A percentile compares a stretch with the other conserved stretches of the same genome.
Conservation (phyloP, 805 yeast genomes). For the Wickerhamomyces queroliae region DNA sequence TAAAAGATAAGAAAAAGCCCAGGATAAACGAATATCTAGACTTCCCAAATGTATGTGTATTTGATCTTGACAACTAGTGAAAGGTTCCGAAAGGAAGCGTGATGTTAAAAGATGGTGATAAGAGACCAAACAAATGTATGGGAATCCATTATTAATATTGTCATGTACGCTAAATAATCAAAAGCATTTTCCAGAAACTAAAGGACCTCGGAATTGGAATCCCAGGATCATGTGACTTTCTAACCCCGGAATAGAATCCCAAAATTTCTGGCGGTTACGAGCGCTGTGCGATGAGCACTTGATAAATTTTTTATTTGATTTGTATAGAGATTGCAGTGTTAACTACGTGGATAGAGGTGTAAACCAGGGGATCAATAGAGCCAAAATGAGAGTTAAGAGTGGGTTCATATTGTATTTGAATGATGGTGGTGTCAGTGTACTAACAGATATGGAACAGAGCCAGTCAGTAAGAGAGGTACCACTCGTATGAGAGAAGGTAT, state of each 20-base stretch:
- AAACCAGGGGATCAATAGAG: too few relatives aligned
- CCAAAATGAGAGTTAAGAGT: constrained; percentile 21
- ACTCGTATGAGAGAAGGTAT: constrained; percentile 96
- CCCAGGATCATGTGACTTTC: background rate
- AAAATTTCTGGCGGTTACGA: background rate
- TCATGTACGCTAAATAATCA: background rate
- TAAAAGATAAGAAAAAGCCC: background rate
- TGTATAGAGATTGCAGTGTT: background rate
- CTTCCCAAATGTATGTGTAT: background rate
- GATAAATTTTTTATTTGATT: constrained; percentile 1
- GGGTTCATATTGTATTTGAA: too few relatives aligned
- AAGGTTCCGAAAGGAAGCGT: background rate
- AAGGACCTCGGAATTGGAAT: background rate
- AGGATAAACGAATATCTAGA: constrained; percentile 4
- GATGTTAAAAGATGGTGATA: background rate
- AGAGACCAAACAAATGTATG: background rate
- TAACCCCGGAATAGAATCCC: background rate
- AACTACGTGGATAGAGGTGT: too few relatives aligned
- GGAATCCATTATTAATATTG: background rate
- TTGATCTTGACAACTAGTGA: background rate
- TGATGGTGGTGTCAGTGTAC: background rate
- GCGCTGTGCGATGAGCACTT: constrained; percentile 7
- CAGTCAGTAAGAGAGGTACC: constrained; percentile 78
- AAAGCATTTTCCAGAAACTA: background rate
- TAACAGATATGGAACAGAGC: constrained; percentile 8